These are phyloP conservation scores for Dothideomycetes sp. DNA, from an alignment of 2,329 filamentous ascomycete genomes.

Conservation along the genomic window DNA sequence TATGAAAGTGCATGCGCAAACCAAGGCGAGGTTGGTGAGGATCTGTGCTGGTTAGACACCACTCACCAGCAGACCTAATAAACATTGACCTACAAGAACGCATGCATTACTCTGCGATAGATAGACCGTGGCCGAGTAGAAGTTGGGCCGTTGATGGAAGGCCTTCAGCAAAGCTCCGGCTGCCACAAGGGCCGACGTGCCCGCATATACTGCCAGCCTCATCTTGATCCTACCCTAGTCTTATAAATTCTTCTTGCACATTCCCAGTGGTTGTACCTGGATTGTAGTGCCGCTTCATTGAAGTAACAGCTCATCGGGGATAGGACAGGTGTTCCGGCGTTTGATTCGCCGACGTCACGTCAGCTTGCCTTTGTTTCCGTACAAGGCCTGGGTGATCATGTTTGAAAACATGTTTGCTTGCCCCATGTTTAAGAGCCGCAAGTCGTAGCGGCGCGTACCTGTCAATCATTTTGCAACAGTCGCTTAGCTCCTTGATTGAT, in stretches of 20 bases:
- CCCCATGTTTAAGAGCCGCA: too few species aligned
- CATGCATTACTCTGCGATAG: slow-evolving; percentile 94
- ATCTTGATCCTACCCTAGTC: slow-evolving; percentile 6
- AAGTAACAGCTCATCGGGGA: too few species aligned
- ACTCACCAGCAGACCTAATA: slow-evolving; percentile 3
- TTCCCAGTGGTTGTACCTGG: too few species aligned
- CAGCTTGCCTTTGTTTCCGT: too few species aligned
- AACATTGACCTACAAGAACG: slow-evolving; percentile 53
- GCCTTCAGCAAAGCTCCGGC: slow-evolving; percentile 77
- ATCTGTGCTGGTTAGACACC: slow-evolving; percentile 43
- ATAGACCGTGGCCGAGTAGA: slow-evolving; percentile 96
- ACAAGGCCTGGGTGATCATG: too few species aligned
- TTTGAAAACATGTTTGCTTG: too few species aligned
- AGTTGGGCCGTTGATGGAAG: slow-evolving; percentile 90
- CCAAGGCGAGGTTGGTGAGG: slow-evolving; percentile 78
- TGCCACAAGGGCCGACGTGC: slow-evolving; percentile 67
- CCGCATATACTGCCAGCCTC: slow-evolving; percentile 13
- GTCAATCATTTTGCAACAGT: too few species aligned
- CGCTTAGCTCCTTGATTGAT: too few species aligned
- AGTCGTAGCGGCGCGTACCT: too few species aligned
- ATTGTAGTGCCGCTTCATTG: too few species aligned
- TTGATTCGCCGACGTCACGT: too few species aligned
- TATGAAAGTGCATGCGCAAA: slow-evolving; percentile 69
- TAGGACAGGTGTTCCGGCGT: too few species aligned
- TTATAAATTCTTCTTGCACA: background rate